These are phyloP conservation scores for Anisodus tanguticus DNA, from an alignment of 257 asterid species.

Conservation along the genomic window DNA sequence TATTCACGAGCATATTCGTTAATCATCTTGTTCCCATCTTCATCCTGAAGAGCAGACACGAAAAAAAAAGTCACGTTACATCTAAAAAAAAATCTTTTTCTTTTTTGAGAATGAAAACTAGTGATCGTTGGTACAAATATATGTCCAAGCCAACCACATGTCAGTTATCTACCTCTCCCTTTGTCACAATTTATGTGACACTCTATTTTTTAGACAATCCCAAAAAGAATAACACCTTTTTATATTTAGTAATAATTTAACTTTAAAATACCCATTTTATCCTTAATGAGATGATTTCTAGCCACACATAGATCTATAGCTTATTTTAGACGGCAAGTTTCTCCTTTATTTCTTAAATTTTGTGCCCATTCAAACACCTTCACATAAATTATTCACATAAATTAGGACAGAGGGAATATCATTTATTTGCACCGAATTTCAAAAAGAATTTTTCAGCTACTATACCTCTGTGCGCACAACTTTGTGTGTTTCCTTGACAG, in stretches of 20 bases:
- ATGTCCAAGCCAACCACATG: not conserved
- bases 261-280: no score
- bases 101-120: not conserved
- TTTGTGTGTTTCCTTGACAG: constrained; percentile 81
- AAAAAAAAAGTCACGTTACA: not conserved
- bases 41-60: constrained; percentile 55
- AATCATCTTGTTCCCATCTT: constrained; percentile 78
- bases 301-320: no score
- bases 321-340: no score
- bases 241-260: no score
- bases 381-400: no score
- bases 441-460: constrained; percentile 27
- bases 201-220: no score
- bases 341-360: no score
- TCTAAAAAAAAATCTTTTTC: not conserved
- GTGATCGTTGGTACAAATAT: not conserved
- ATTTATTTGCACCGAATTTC: not conserved
- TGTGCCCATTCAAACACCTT: no score
- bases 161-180: not conserved
- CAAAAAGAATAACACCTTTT: no score
- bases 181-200: no score
- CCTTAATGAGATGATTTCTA: no score
- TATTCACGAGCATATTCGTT: constrained; percentile 79
- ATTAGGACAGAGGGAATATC: no score
- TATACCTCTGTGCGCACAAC: constrained; percentile 77